Evolutionary conservation across 108 stramenopile species (phyloP), one percentile per base, ranked within the genome.

Genomic region (Cyclostephanos tholiformis): DNA sequence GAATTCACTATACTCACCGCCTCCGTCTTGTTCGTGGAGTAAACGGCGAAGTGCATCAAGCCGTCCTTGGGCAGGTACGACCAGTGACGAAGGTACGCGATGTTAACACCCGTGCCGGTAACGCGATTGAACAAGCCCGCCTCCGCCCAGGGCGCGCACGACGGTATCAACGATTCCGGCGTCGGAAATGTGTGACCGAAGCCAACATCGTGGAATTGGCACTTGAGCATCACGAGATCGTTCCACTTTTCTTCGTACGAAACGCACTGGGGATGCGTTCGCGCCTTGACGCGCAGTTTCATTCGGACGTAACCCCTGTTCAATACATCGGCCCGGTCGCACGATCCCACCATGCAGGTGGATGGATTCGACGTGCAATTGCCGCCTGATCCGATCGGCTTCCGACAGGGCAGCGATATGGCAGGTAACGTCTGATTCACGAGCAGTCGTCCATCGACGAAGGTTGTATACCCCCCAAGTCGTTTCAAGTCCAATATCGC

Each of bases 381-480:
- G 23, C 17, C 20, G 0, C 38, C 61, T 0, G 61, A 19, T 16
- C 29, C 57, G 32, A 32, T 32, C 32, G 32, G 32, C 61, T 62
- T 62, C 0, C 61, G 61, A 62, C 61, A 62, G 16, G 36, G 20
- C 2, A 22, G 61, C 9, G 19, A 38, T 20, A 62, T 62, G 36
- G 61, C 41, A 4, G 61, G n/a, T 19, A 62, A 14, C 12, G 61
- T 62, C 61, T 62, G 61, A 41, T 72, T 67, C 48, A 67, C 65
- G 20, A 66, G 30, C 44, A 72, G 22, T 22, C 71, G 61, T 35
- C 29, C 43, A 26, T 57, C 70, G 46, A 51, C 70, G 29, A 71
- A 76, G 20, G 63, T 71, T 2, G 75, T 63, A 20, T 72, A 76
- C 17, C 73, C 73, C 14, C 67, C 52, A 1, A 69, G 26, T 44